Base-by-base conservation (phyloP, 345 rosid species). In the Atalantia buxifolia region DNA sequence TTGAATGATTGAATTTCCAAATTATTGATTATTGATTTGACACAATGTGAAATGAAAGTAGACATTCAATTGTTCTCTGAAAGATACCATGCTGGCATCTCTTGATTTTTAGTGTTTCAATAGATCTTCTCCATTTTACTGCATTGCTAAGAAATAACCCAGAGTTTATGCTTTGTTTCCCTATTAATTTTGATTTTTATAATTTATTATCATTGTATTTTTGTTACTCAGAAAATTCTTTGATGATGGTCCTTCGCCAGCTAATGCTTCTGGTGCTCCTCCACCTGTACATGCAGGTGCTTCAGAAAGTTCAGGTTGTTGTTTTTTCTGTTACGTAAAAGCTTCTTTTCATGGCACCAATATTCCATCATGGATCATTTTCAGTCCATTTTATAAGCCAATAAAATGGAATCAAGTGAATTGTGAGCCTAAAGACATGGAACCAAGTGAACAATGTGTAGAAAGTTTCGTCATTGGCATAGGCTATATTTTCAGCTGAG, bases 151-250 rank as follows among this genome's bases (percentile, higher is more conserved):
- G 50, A 45, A 45, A 45, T 45, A 45, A 45, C 50, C 50, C 50
- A 13, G 18, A 13, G 50, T 45, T 45, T 45, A 45, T 13, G 18
- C 50, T 45, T 16, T 45, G 57, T n/a, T 31, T 45, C 63, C 25
- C 63, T 40, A 79, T 24, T n/a, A 24, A 25, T 7, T n/a, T 61
- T 35, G n/a, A 63, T 33, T 45, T 75, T 35, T 62, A 67, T 63
- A 76, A 61, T 80, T 76, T 68, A 66, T 73, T n/a, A 65, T 45
- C 19, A 13, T 59, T 72, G 5, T 79, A 10, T 77, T 42, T 12
- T 76, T 77, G 8, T 75, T 66, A 6, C 71, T 83, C 92, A 92
- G 99, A 86, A 87, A 90, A 77, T 78, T 83, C 87, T 77, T 61
- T 22, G 83, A 89, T 66, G 85, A 77, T 68, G 88, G 88, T 80